Evolutionary conservation across 1,284 basidiomycete species (phyloP), one percentile per base, ranked within the genome.

Genomic region (Sporisorium iseilematis-ciliati): DNA sequence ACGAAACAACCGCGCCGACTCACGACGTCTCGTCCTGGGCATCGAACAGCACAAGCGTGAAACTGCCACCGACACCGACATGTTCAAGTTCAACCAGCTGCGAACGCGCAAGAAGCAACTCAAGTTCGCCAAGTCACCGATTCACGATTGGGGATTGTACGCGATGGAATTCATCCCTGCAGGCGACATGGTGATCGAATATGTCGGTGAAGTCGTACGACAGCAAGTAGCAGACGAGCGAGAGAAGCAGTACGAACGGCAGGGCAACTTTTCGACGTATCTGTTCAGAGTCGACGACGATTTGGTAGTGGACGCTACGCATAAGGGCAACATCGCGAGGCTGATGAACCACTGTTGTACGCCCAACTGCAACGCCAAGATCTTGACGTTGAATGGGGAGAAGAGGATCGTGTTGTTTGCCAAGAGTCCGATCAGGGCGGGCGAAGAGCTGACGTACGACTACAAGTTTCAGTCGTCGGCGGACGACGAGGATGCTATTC

Each of bases 181-280:
- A 21, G 94, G 95, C 6, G 97, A 99, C 86, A 98, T 99, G 94
- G 96, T 99, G 46, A 98, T 99, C 86, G 97, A 99, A 87, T 99
- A 99, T 82, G 97, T 99, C 10, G 97, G 97, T 35, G 97, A 99
- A 88, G 89, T 98, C 69, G 93, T 97, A 73, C 90, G 97, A 25
- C 94, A 95, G 61, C 92, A 94, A 79, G 94, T 99, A 5, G 96
- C 97, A 26, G 97, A 99, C 84, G 93, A 95, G 85, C 89, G 97
- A 58, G 97, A 99, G 88, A 96, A 97, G 88, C 90, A 91, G 79
- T 99, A 99, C 85, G 94, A 98, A 52, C 61, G 67, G 10, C 71
- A 77, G 58, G 83, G 83, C 41, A 83, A 83, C 53, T 84, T 83
- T 41, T 75, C 69, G 56, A 85, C 82, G 35, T 85, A 84, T 57